Base-by-base conservation (phyloP, 1,284 basidiomycete species). In the Vanrija humicola region DNA sequence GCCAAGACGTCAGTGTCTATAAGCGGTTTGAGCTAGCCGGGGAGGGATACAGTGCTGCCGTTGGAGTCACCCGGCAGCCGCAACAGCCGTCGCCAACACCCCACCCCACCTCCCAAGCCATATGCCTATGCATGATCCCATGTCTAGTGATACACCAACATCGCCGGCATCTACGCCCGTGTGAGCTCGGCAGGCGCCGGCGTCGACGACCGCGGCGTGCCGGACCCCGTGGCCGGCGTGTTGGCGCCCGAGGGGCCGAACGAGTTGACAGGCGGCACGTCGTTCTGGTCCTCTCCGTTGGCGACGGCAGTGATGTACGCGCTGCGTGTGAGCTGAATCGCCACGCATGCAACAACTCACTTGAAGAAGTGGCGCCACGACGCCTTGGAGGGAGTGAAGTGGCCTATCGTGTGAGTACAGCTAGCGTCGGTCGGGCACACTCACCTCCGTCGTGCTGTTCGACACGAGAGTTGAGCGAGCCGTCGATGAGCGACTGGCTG, bases 401-500 rank as follows among this genome's bases (percentile, higher is more conserved):
- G 76, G 9, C 73, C 68, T 67, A 45, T 23, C 9, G 34, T 14
- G 34, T 19, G 5, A 28, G 50, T 15, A 46, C 9, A 23, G 43
- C 44, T 43, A 47, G 16, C 21, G n/a, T n/a, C n/a, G n/a, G n/a
- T n/a, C n/a, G n/a, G n/a, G n/a, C n/a, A n/a, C n/a, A n/a, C n/a
- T 52, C 51, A 70, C 69, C 74, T 38, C 77, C 77, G n/a, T 74
- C 73, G 59, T 78, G 77, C n/a, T 64, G 54, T 60, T 78, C 76
- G 18, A 77, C 64, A 38, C 76, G 57, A 3, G 64, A 55, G 56
- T 73, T 74, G 46, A 64, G 68, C 29, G 87, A 87, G 6, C 83
- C 78, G 1, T 82, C 80, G 8, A 88, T 72, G 16, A 94, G 75
- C 9, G 78, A 76, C 61, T 81, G 80, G 3, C 87, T 82, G 23